Evolutionary conservation across 768 basidiomycete genomes (phyloP).

Genomic region (Suillus alpinus): DNA sequence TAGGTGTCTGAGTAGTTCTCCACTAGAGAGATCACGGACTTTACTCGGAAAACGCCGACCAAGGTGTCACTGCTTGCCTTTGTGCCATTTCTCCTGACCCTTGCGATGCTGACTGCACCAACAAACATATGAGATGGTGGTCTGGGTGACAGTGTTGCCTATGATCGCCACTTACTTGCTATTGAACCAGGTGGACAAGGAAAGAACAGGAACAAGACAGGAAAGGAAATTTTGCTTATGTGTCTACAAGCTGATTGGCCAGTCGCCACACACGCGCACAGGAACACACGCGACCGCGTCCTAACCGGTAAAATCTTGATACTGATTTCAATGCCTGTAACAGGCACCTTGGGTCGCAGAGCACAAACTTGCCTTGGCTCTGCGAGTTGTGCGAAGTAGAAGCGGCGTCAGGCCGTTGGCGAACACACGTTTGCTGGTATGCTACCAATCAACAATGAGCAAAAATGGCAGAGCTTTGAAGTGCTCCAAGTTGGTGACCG

Average conservation of each 20-base stretch:
- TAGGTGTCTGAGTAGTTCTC: neutral
- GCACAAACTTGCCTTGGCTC: neutral
- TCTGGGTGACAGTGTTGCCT: too few relatives aligned
- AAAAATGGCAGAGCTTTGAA: neutral
- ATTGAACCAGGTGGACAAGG: neutral
- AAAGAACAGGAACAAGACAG: neutral
- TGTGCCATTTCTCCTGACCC: neutral
- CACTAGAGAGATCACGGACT: neutral
- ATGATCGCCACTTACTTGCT: neutral
- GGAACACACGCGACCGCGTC: neutral
- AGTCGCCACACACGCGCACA: neutral
- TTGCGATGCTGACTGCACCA: too few relatives aligned
- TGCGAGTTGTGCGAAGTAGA: neutral
- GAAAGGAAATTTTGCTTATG: neutral
- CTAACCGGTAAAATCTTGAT: neutral
- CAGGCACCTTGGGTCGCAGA: neutral
- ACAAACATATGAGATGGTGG: too few relatives aligned
- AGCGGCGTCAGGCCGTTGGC: too few relatives aligned
- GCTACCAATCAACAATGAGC: neutral
- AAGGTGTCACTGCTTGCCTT: neutral
- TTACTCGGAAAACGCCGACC: neutral
- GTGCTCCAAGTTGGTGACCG: neutral
- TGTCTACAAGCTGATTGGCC: neutral
- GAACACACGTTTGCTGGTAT: neutral
- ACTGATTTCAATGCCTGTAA: neutral